These are phyloP conservation scores for Corymbia citriodora DNA, from an alignment of 441 rosid species.

Conservation along the genomic window DNA sequence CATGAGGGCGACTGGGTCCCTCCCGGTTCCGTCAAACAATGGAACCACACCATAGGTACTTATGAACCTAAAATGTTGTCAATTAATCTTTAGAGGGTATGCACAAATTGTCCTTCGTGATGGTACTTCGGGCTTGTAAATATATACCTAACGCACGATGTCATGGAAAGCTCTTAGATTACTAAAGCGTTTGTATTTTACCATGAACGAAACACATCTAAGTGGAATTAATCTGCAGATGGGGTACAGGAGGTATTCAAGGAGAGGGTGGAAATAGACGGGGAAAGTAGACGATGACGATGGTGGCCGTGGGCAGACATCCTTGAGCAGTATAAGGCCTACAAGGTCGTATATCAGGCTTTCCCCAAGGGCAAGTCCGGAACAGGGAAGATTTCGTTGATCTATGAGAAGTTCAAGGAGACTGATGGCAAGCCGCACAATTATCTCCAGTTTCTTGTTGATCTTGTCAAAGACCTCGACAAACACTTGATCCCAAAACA, in stretches of 20 bases:
- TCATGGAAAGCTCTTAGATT: not conserved
- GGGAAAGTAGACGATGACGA: not conserved
- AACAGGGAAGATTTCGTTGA: not conserved
- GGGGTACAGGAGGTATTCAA: constrained; percentile 3
- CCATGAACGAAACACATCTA: not conserved
- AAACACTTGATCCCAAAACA: not conserved
- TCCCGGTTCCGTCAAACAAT: not conserved
- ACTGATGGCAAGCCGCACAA: not conserved
- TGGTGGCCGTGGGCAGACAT: constrained; percentile 2
- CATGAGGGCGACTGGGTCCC: not conserved
- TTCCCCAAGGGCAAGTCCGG: not conserved
- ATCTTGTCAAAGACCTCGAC: not conserved
- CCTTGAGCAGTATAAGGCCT: constrained; percentile 1
- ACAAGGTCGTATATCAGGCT: not conserved
- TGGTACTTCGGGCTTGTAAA: not conserved
- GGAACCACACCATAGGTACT: not conserved
- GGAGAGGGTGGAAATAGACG: constrained; percentile 3
- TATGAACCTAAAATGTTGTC: not conserved
- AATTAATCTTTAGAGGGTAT: not conserved
- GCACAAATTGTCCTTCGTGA: not conserved
- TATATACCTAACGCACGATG: not conserved
- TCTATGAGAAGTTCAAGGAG: not conserved
- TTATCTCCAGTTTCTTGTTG: not conserved
- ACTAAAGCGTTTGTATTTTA: not conserved
- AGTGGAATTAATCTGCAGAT: not conserved